Base-by-base conservation (phyloP, 1,284 basidiomycete species). In the Melampsora americana region DNA sequence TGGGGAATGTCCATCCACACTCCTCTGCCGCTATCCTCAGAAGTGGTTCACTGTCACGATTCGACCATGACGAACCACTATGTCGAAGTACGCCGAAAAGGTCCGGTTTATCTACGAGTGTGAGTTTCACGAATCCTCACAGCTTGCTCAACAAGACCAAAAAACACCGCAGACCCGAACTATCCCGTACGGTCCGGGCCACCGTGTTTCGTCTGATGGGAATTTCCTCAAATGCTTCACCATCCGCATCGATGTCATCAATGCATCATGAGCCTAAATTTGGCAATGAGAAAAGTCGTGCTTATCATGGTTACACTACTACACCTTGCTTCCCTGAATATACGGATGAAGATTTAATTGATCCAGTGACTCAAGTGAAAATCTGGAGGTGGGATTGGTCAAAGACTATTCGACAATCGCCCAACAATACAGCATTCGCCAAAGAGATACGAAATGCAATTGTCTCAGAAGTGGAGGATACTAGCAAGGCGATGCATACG, bases 371-470 rank as follows among this genome's bases (percentile, higher is more conserved):
- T n/a, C 46, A 73, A 23, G n/a, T 32, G 3, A 46, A 48, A 5
- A 53, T 73, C 32, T 73, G 70, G 70, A 44, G 70, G 6, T 73
- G 70, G 70, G 70, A 73, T 39, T 73, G 70, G 70, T 65, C 70
- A 26, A 64, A 66, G 48, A 73, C 70, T 20, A 73, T 73, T 28
- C 70, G 70, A 0, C 70, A 73, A 53, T 73, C 70, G 9, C 70
- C 62, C 16, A 73, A 73, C 48, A 73, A 73, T 26, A 73, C 70
- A 1, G 64, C 62, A 28, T 73, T 73, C 44, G 70, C 70, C n/a
- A 73, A 73, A 39, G 70, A 73, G n/a, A 73, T 73, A 23, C 60
- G 70, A 28, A 73, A 73, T 23, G 44, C 66, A 26, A 73, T 73
- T 32, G 62, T 53, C 14, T n/a, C 42, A 23, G 70, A 73, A 62